Percentiles rank a stretch among this genome's conserved stretches.
Conservation (phyloP, 2,329 filamentous ascomycete species). For the Epichloe coenophiala region DNA sequence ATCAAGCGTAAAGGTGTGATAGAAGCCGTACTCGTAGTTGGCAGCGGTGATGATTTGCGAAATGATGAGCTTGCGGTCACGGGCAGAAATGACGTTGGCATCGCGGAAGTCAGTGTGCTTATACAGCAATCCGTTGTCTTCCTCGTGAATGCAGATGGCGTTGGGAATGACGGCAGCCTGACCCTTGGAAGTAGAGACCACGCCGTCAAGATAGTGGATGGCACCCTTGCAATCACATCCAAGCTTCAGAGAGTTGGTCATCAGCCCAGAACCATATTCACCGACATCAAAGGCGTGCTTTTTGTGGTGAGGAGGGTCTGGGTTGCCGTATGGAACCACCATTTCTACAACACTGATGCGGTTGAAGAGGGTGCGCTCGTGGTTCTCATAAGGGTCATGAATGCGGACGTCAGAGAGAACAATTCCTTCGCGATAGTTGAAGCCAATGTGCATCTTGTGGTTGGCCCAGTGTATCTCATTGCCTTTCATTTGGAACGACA, state of each 20-base stretch:
- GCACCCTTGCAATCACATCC: conserved; percentile 51
- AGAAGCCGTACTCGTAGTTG: conserved; percentile 47
- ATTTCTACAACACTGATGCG: conserved; percentile 57
- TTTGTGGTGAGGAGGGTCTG: conserved; percentile 50
- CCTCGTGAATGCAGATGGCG: conserved; percentile 23
- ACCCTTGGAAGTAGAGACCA: conserved; percentile 27
- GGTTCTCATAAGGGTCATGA: conserved; percentile 31
- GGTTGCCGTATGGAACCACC: conserved; percentile 56
- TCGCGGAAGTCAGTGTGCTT: conserved; percentile 51
- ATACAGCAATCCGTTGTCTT: conserved; percentile 44
- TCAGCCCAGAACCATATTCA: conserved; percentile 50
- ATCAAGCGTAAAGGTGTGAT: conserved; percentile 30
- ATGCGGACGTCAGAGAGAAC: conserved; percentile 58
- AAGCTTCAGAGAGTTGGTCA: conserved; percentile 51
- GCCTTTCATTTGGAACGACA: conserved; percentile 32
- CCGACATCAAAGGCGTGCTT: conserved; percentile 61
- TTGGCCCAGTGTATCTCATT: conserved; percentile 45
- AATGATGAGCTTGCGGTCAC: conserved; percentile 45
- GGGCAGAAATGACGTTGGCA: conserved; percentile 40
- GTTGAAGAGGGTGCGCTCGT: conserved; percentile 48
- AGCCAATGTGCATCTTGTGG: conserved; percentile 58
- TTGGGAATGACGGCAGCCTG: conserved; percentile 53
- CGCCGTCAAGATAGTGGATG: conserved; percentile 32
- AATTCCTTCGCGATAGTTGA: conserved; percentile 58
- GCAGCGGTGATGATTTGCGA: conserved; percentile 52